Evolutionary conservation across 78 protist species (phyloP).

Genomic region (Monocercomonoides exilis): DNA sequence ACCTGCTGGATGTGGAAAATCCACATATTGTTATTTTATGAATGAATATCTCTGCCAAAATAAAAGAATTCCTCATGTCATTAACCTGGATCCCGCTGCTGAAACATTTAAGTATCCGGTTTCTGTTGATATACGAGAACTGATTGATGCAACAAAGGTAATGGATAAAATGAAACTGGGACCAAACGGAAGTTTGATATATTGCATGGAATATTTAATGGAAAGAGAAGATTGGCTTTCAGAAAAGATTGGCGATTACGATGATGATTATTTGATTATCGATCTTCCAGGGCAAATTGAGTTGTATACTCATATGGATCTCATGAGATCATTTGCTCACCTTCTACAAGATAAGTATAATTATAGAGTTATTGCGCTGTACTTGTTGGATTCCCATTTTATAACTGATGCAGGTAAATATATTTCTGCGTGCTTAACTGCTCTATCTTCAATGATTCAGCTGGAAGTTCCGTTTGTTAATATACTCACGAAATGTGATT

Average conservation of each 20-base stretch:
- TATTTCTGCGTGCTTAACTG: slow-evolving; percentile 51
- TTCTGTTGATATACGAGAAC: slow-evolving; percentile 74
- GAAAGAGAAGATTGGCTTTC: slow-evolving; percentile 72
- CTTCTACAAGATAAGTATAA: slow-evolving; percentile 41
- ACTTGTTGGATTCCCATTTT: slow-evolving; percentile 73
- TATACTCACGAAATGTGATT: slow-evolving; percentile 80
- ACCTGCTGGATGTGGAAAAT: slow-evolving; percentile 94
- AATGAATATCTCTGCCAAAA: slow-evolving; percentile 48
- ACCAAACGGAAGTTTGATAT: slow-evolving; percentile 94
- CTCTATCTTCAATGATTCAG: slow-evolving; percentile 75
- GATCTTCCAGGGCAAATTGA: slow-evolving; percentile 98
- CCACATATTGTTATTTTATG: slow-evolving; percentile 77
- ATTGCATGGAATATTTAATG: slow-evolving; percentile 80
- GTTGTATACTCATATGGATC: slow-evolving; percentile 77
- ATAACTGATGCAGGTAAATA: slow-evolving; percentile 40
- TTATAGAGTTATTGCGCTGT: slow-evolving; percentile 50
- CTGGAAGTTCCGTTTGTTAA: slow-evolving; percentile 85
- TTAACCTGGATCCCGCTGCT: slow-evolving; percentile 97
- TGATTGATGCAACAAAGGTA: slow-evolving; percentile 75
- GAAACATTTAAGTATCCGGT: slow-evolving; percentile 67
- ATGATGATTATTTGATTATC: slow-evolving; percentile 84
- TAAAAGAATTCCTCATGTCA: slow-evolving; percentile 64
- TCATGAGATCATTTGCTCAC: slow-evolving; percentile 53
- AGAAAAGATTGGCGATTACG: slow-evolving; percentile 73
- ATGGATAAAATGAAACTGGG: slow-evolving; percentile 82